These are phyloP conservation scores for Lathyrus sativus DNA, from an alignment of 306 rosid genomes.

Conservation along the genomic window DNA sequence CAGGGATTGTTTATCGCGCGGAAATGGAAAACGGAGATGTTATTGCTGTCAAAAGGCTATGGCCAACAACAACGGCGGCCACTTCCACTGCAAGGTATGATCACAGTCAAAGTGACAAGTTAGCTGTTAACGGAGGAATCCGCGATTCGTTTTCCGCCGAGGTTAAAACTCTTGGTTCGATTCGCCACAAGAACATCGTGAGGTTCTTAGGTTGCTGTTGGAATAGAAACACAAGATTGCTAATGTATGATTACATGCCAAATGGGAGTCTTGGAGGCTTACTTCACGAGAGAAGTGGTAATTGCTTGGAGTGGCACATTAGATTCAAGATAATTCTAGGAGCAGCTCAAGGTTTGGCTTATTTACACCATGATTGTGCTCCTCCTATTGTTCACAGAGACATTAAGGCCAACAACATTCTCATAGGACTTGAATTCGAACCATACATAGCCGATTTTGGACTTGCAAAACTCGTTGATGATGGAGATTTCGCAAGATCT, in stretches of 20 bases:
- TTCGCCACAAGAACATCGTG: slow-evolving; percentile 90
- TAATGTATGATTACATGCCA: no score
- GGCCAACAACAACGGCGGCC: slow-evolving; percentile 65
- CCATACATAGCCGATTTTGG: slow-evolving; percentile 89
- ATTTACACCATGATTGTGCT: slow-evolving; percentile 87
- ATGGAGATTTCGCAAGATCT: slow-evolving; percentile 70
- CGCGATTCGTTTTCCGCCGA: slow-evolving; percentile 90
- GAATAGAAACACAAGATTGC: slow-evolving; percentile 66
- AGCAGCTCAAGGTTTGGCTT: slow-evolving; percentile 89
- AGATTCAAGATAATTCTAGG: slow-evolving; percentile 73
- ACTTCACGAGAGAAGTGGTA: slow-evolving; percentile 66
- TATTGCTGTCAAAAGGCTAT: slow-evolving; percentile 84
- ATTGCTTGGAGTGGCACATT: slow-evolving; percentile 79
- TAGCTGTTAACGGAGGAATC: slow-evolving; percentile 51
- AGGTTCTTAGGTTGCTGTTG: slow-evolving; percentile 88
- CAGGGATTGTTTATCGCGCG: slow-evolving; percentile 78
- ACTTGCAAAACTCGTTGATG: slow-evolving; percentile 87
- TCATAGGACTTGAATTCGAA: slow-evolving; percentile 83
- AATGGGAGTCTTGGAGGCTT: slow-evolving; percentile 84
- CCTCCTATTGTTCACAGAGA: slow-evolving; percentile 93
- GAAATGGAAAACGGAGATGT: slow-evolving; percentile 67
- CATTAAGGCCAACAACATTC: slow-evolving; percentile 89
- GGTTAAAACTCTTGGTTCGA: slow-evolving; percentile 81
- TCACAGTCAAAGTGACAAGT: slow-evolving; percentile 51
- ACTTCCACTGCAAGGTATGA: slow-evolving; percentile 43